phyloP scores from a whole-genome alignment of 805 yeast genomes.

The Cyberlindnera subsufficiens region DNA sequence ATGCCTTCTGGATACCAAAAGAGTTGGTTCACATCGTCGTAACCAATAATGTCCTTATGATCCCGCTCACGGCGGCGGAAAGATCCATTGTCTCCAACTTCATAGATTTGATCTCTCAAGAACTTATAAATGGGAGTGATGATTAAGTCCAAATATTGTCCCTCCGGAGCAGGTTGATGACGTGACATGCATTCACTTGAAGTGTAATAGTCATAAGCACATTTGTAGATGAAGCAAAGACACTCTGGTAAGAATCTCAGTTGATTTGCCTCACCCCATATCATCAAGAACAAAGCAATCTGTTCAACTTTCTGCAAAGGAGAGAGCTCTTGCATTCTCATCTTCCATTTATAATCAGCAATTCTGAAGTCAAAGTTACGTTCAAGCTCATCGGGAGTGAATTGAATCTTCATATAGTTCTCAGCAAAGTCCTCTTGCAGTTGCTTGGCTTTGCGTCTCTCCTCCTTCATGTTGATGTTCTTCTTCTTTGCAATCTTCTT shows the following conservation, averaged over 20 bases:
- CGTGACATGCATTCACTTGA: slow-evolving; percentile 28
- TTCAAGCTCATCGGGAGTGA: slow-evolving; percentile 36
- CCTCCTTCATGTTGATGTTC: slow-evolving; percentile 29
- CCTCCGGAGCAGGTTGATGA: slow-evolving; percentile 28
- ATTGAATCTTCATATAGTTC: slow-evolving; percentile 49
- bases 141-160: slow-evolving; percentile 51
- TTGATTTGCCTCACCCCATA: slow-evolving; percentile 93
- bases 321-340: slow-evolving; percentile 39
- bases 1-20: slow-evolving; percentile 82
- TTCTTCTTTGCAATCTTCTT: slow-evolving; percentile 37
- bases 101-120: slow-evolving; percentile 51
- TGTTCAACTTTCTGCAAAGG: slow-evolving; percentile 54
- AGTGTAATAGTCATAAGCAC: slow-evolving; percentile 62
- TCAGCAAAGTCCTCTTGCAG: slow-evolving; percentile 45
- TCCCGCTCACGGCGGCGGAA: slow-evolving; percentile 48
- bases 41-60: slow-evolving; percentile 69
- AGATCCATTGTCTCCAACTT: slow-evolving; percentile 38
- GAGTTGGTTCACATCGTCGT: slow-evolving; percentile 83
- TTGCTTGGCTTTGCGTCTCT: slow-evolving; percentile 33
- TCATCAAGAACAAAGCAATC: slow-evolving; percentile 60
- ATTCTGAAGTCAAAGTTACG: slow-evolving; percentile 44
- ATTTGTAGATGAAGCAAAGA: slow-evolving; percentile 74
- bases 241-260: slow-evolving; percentile 85
- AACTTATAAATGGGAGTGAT: slow-evolving; percentile 68
- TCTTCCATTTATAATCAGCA: slow-evolving; percentile 64